Percentiles rank a stretch among this genome's conserved stretches.
These are phyloP conservation scores for Anthracocystis walkeri DNA, from an alignment of 1,284 basidiomycete species.

Conservation along the genomic window DNA sequence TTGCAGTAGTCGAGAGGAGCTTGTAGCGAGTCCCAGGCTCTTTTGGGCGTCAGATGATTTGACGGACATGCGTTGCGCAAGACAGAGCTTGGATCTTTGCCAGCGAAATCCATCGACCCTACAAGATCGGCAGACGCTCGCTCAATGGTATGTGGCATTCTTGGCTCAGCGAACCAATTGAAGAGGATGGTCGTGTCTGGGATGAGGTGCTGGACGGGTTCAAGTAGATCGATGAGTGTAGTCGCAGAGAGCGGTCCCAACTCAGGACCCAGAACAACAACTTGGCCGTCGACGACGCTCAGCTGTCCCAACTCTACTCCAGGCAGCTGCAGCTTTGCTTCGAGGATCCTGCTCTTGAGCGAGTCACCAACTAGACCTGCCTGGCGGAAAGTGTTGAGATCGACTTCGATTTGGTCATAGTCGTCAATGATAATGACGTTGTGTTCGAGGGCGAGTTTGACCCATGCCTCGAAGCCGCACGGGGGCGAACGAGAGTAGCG, in stretches of 20 bases:
- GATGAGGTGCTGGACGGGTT: slow-evolving; percentile 29
- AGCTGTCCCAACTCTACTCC: slow-evolving; percentile 19
- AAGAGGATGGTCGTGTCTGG: slow-evolving; percentile 32
- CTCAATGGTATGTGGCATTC: slow-evolving; percentile 11
- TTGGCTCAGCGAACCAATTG: slow-evolving; percentile 41
- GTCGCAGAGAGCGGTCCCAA: slow-evolving; percentile 18
- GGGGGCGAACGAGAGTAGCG: slow-evolving; percentile 30
- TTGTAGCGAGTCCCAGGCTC: slow-evolving; percentile 21
- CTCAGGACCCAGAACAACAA: slow-evolving; percentile 24
- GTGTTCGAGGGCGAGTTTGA: slow-evolving; percentile 24
- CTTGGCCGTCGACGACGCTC: slow-evolving; percentile 24
- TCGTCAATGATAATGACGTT: slow-evolving; percentile 38
- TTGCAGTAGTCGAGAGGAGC: slow-evolving; percentile 33
- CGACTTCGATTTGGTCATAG: slow-evolving; percentile 38
- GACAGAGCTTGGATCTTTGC: slow-evolving; percentile 12
- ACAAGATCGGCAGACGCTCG: background rate
- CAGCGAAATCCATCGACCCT: background rate
- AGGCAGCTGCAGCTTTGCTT: slow-evolving; percentile 19
- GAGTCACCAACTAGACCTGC: slow-evolving; percentile 19
- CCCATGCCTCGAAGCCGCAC: slow-evolving; percentile 28
- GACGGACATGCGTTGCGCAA: slow-evolving; percentile 29
- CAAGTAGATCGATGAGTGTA: slow-evolving; percentile 19
- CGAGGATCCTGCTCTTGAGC: slow-evolving; percentile 31
- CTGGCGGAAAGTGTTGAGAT: slow-evolving; percentile 25
- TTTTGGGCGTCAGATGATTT: slow-evolving; percentile 19